Evolutionary conservation across 805 yeast genomes (phyloP), one percentile per base, ranked within the genome.

Genomic region (Candida lessepsii): DNA sequence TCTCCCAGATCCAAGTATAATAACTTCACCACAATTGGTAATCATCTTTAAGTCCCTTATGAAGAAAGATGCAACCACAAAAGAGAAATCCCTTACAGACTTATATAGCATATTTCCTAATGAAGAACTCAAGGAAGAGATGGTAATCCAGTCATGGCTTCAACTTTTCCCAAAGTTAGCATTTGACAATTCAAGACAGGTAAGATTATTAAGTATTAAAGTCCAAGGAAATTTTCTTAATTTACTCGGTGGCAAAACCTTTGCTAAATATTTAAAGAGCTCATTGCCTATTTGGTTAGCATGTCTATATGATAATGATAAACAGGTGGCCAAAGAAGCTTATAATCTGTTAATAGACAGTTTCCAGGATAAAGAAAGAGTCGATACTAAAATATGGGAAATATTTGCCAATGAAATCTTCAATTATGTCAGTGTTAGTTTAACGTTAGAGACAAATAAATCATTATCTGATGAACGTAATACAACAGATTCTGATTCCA

Each of bases 61-160:
- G 57, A 90, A 89, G 60, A 78, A 84, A 54, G 96, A 89, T 53
- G 75, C 82, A 5, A 81, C 79, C n/a, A 91, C 98, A 0, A 85
- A 81, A 54, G 96, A 87, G 50, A 86, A 83, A 55, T 88, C 93
- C 1, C 65, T 88, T 18, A 56, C 49, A 5, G 95, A 85, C 29
- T 52, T 68, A 32, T 41, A 55, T 23, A 45, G 45, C 6, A 55
- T 83, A 21, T 51, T 69, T 2, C 46, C 76, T 2, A 17, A 36
- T 9, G 43, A 56, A 23, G 44, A 51, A 4, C 25, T 46, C 4
- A 27, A 41, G 6, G 81, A 82, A 46, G 85, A 81, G 39, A 51
- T 76, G 18, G 72, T 75, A 14, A 58, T 74, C n/a, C 71, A 70
- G 37, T 74, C 80, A 26, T 86, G 87, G 95, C 71, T 86, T 33